phyloP scores from a whole-genome alignment of 2,329 filamentous ascomycete genomes.

The Whalleya microplaca region DNA sequence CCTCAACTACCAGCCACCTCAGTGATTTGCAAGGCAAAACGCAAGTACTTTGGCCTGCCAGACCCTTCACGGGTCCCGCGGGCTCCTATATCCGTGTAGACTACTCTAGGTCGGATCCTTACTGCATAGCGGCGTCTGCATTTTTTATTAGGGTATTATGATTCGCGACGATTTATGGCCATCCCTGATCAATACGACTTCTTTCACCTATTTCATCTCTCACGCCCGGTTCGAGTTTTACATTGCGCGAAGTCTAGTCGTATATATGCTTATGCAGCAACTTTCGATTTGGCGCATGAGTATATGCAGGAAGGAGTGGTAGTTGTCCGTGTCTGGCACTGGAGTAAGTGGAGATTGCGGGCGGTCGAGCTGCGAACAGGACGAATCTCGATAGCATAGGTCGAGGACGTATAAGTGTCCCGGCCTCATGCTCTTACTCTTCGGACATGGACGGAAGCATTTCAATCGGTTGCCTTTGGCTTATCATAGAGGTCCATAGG shows the following conservation, averaged over 20 bases:
- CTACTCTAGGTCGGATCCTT: slow-evolving; percentile 28
- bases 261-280: slow-evolving; percentile 11
- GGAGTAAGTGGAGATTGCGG: slow-evolving; percentile 1
- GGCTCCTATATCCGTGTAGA: slow-evolving; percentile 25
- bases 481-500: slow-evolving; percentile 20
- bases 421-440: slow-evolving; percentile 9
- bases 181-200: slow-evolving; percentile 21
- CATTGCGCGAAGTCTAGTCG: slow-evolving; percentile 2
- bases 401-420: slow-evolving; percentile 3
- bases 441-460: slow-evolving; percentile 8
- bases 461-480: slow-evolving; percentile 17
- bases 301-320: slow-evolving; percentile 14
- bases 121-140: slow-evolving; percentile 42
- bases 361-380: neutral
- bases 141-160: slow-evolving; percentile 36
- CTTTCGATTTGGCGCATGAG: slow-evolving; percentile 13
- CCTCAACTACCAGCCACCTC: slow-evolving; percentile 80
- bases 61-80: slow-evolving; percentile 7
- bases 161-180: slow-evolving; percentile 36
- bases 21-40: slow-evolving; percentile 41
- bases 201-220: slow-evolving; percentile 15
- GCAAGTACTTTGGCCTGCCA: slow-evolving; percentile 18
- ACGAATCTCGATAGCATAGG: no score
- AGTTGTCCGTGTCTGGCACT: slow-evolving; percentile 16
- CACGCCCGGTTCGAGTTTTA: slow-evolving; percentile 4